These are phyloP conservation scores for Scutellaria baicalensis DNA, from an alignment of 257 asterid species.

Conservation along the genomic window DNA sequence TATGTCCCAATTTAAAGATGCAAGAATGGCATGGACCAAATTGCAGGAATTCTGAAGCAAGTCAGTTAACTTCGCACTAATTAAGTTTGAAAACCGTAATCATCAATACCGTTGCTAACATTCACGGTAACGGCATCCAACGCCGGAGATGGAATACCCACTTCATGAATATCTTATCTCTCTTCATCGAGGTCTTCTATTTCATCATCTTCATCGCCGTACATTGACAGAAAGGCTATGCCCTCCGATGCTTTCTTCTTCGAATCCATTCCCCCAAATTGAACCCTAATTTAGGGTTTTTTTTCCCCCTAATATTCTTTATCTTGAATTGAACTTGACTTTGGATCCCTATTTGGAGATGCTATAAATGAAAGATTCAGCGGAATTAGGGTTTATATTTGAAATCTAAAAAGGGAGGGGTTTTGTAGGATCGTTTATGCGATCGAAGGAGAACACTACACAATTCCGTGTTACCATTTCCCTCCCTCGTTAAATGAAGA, in stretches of 20 bases:
- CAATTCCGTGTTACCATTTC: too few relatives aligned
- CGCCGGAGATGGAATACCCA: slow-evolving; percentile 17
- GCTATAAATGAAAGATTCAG: background rate
- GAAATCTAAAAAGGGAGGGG: background rate
- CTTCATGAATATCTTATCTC: slow-evolving; percentile 16
- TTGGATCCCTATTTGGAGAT: background rate
- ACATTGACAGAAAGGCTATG: slow-evolving; percentile 79
- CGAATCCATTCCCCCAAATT: slow-evolving; percentile 44
- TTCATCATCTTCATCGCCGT: slow-evolving; percentile 79
- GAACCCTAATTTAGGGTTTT: slow-evolving; percentile 9
- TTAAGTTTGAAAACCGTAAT: slow-evolving; percentile 9
- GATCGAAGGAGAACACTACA: too few relatives aligned
- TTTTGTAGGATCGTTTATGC: background rate
- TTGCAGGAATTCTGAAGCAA: background rate
- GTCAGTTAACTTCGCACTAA: background rate
- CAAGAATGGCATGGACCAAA: background rate
- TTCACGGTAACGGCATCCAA: slow-evolving; percentile 11
- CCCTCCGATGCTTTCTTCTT: slow-evolving; percentile 81
- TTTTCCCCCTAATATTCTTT: background rate
- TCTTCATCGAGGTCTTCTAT: slow-evolving; percentile 53
- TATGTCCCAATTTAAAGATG: background rate
- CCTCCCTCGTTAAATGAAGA: too few relatives aligned
- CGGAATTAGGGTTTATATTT: slow-evolving; percentile 2
- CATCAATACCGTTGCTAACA: slow-evolving; percentile 17
- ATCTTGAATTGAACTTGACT: background rate